phyloP scores from a whole-genome alignment of 371 early-diverging fungal genomes.

The Umbelopsis sp. region DNA sequence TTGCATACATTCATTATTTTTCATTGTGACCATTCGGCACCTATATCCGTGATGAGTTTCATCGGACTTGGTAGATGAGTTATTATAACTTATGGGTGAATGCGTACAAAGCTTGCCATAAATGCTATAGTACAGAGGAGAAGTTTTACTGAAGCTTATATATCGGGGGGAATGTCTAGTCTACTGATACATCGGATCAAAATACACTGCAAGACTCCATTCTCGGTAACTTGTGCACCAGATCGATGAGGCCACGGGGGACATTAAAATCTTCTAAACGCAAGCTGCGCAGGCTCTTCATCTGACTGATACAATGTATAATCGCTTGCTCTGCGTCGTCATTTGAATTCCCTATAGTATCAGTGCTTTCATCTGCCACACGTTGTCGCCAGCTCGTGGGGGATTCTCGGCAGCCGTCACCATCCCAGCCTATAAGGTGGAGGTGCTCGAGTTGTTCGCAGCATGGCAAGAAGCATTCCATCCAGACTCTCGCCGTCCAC shows the following conservation, averaged over 20 bases:
- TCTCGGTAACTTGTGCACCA: not conserved
- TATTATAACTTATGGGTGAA: no score
- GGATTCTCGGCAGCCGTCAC: slow-evolving; percentile 6
- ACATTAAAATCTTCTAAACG: not conserved
- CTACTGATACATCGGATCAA: no score
- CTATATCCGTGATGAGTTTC: no score
- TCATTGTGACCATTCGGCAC: no score
- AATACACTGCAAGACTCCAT: not conserved
- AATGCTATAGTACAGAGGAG: no score
- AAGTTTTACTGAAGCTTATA: no score
- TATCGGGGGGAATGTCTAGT: no score
- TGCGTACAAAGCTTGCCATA: no score
- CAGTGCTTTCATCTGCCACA: not conserved
- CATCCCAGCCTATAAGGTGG: slow-evolving; percentile 26
- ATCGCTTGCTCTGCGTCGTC: not conserved
- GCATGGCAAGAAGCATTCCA: slow-evolving; percentile 33
- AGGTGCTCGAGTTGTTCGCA: slow-evolving; percentile 19
- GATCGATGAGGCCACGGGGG: not conserved
- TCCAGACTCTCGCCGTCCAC: slow-evolving; percentile 36
- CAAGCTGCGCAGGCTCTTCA: not conserved
- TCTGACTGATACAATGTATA: slow-evolving; percentile 3
- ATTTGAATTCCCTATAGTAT: not conserved
- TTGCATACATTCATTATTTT: no score
- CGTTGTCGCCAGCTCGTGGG: not conserved
- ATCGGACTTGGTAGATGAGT: no score